Evolutionary conservation across 1,284 basidiomycete genomes (phyloP).

Genomic region (Ustilago xerochloae): DNA sequence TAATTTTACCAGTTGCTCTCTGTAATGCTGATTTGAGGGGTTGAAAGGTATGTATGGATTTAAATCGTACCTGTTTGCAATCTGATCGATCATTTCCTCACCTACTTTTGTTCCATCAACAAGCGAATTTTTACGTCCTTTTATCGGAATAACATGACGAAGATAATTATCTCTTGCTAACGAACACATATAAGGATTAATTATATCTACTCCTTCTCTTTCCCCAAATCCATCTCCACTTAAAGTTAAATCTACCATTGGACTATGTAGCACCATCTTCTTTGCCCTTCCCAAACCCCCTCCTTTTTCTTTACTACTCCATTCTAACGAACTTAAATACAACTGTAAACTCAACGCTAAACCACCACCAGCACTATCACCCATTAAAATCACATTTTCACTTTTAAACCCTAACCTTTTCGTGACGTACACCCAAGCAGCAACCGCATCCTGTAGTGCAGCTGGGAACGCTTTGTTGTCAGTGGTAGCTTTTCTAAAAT

Average conservation of each 20-base stretch:
- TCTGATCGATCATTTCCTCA: background rate
- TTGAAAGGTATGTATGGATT: slow-evolving; percentile 1
- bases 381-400: slow-evolving; percentile 39
- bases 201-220: slow-evolving; percentile 23
- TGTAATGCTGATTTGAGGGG: background rate
- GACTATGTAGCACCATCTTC: slow-evolving; percentile 31
- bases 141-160: slow-evolving; percentile 20
- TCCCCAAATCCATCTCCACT: slow-evolving; percentile 1
- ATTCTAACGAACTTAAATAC: slow-evolving; percentile 21
- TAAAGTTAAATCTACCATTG: slow-evolving; percentile 28
- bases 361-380: slow-evolving; percentile 28
- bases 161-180: slow-evolving; percentile 34
- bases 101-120: background rate
- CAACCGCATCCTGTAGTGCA: slow-evolving; percentile 33
- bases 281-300: slow-evolving; percentile 10
- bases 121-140: background rate
- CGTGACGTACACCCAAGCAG: slow-evolving; percentile 37
- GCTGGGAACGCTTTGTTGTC: slow-evolving; percentile 18
- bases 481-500: slow-evolving; percentile 30
- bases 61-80: slow-evolving; percentile 11
- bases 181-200: slow-evolving; percentile 30
- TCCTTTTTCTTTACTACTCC: background rate
- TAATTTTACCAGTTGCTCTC: background rate
- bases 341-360: slow-evolving; percentile 21
- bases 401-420: slow-evolving; percentile 19